Evolutionary conservation across 352 stramenopile genomes (phyloP).

Genomic region (Phytopythium chamaehyphon): DNA sequence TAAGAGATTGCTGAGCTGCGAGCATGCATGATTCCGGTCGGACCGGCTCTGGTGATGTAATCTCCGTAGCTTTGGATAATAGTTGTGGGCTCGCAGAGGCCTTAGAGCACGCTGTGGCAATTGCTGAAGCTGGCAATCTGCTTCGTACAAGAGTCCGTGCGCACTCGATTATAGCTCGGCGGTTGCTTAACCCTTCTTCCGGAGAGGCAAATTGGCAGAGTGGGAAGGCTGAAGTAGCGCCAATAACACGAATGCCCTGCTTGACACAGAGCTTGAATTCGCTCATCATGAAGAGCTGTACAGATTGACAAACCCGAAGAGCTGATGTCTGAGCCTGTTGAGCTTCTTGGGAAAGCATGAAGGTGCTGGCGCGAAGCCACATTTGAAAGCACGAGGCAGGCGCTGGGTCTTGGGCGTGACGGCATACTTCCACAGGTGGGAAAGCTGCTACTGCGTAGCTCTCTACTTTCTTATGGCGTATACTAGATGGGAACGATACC

Average conservation of each 20-base stretch:
- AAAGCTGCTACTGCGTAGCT: slow-evolving; percentile 1
- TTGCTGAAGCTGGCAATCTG: slow-evolving; percentile 11
- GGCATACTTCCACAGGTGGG: slow-evolving; percentile 29
- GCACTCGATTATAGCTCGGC: slow-evolving; percentile 17
- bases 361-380: slow-evolving; percentile 27
- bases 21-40: slow-evolving; percentile 39
- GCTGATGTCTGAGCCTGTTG: slow-evolving; percentile 6
- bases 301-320: slow-evolving; percentile 13
- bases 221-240: slow-evolving; percentile 14
- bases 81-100: neutral
- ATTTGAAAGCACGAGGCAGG: slow-evolving; percentile 31
- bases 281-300: slow-evolving; percentile 12
- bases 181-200: slow-evolving; percentile 1
- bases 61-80: neutral
- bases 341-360: slow-evolving; percentile 15
- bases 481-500: slow-evolving; percentile 19
- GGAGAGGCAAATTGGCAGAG: slow-evolving; percentile 18
- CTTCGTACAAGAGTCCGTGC: slow-evolving; percentile 15
- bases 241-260: slow-evolving; percentile 16
- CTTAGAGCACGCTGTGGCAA: slow-evolving; percentile 29
- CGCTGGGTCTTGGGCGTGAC: slow-evolving; percentile 17
- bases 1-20: slow-evolving; percentile 32
- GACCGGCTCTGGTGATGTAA: neutral
- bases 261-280: slow-evolving; percentile 28
- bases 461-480: slow-evolving; percentile 9